Percentiles rank a stretch among this genome's conserved stretches.
These are phyloP conservation scores for Metschnikowia colocasiae DNA, from an alignment of 805 yeast species.

Conservation along the genomic window DNA sequence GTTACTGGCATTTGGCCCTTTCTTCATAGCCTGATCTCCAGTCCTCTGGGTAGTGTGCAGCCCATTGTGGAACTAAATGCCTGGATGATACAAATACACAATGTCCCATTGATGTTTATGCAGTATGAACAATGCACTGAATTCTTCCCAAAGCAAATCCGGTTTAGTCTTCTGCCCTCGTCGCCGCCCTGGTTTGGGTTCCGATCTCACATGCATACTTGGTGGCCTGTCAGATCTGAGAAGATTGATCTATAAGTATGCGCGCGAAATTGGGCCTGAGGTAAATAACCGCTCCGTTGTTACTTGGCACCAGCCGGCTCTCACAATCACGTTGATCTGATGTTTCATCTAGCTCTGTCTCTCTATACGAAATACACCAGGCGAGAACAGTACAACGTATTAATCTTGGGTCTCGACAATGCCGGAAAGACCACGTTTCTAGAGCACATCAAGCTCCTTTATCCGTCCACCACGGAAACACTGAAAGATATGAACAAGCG, in stretches of 20 bases:
- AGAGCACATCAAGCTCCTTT: slow-evolving; percentile 39
- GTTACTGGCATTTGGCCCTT: too few relatives aligned
- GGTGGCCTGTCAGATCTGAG: neutral
- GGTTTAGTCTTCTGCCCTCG: too few relatives aligned
- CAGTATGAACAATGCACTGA: too few relatives aligned
- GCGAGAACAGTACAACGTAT: slow-evolving; percentile 44
- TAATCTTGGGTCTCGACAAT: slow-evolving; percentile 88
- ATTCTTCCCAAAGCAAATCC: too few relatives aligned
- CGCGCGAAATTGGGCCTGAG: slow-evolving; percentile 1
- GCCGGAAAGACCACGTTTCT: slow-evolving; percentile 80
- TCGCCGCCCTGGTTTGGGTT: too few relatives aligned
- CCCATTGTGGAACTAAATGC: too few relatives aligned
- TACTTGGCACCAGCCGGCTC: neutral
- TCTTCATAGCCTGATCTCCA: too few relatives aligned
- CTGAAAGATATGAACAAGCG: slow-evolving; percentile 16
- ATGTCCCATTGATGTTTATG: too few relatives aligned
- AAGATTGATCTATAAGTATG: neutral
- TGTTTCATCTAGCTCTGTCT: slow-evolving; percentile 45
- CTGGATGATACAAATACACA: too few relatives aligned
- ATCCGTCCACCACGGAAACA: slow-evolving; percentile 26
- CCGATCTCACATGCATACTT: neutral
- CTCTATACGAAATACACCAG: slow-evolving; percentile 43
- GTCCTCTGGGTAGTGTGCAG: too few relatives aligned
- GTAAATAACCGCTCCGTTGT: neutral
- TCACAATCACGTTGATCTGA: slow-evolving; percentile 8